Conservation (phyloP, 2,329 filamentous ascomycete species). For the Orbilia quercus region DNA sequence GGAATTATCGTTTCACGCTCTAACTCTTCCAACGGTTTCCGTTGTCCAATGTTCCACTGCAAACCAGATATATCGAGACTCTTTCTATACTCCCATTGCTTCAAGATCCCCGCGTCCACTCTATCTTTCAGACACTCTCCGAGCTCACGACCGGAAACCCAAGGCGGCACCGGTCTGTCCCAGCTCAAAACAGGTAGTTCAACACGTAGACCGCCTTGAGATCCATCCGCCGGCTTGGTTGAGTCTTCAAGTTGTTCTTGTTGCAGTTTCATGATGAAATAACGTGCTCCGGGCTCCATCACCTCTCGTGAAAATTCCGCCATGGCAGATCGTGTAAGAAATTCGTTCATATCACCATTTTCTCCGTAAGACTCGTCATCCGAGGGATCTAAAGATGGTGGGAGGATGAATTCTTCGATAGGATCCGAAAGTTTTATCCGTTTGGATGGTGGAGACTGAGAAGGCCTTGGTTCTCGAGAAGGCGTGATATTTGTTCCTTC, state of each 20-base stretch:
- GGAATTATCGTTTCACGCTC: slow-evolving; percentile 20
- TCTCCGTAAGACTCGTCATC: slow-evolving; percentile 2
- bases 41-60: slow-evolving; percentile 33
- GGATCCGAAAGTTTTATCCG: slow-evolving; percentile 26
- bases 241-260: slow-evolving; percentile 54
- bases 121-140: background rate
- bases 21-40: background rate
- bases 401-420: slow-evolving; percentile 34
- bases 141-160: background rate
- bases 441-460: background rate
- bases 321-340: slow-evolving; percentile 32
- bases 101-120: slow-evolving; percentile 24
- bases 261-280: slow-evolving; percentile 41
- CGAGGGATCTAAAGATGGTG: slow-evolving; percentile 41
- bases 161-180: slow-evolving; percentile 30
- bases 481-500: background rate
- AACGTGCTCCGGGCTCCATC: slow-evolving; percentile 45
- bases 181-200: slow-evolving; percentile 35
- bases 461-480: no score
- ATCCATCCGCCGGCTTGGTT: background rate
- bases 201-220: slow-evolving; percentile 19
- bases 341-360: background rate
- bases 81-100: slow-evolving; percentile 46
- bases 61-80: slow-evolving; percentile 52
- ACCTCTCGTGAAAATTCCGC: slow-evolving; percentile 28